phyloP scores from a whole-genome alignment of 106 monocot genomes.

The Xerophyta viscosa region DNA sequence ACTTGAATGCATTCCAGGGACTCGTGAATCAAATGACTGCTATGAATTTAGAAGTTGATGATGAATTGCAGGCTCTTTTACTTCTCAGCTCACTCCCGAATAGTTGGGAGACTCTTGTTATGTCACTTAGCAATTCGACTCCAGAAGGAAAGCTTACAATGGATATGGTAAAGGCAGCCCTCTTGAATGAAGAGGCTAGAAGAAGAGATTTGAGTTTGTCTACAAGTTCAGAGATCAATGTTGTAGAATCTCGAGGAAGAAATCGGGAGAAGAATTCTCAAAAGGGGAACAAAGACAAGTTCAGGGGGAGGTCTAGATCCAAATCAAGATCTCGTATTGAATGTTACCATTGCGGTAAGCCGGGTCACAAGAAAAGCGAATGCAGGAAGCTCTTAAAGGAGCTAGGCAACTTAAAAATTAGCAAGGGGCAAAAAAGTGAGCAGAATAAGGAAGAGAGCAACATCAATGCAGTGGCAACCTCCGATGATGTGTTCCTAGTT shows the following conservation, averaged over 20 bases:
- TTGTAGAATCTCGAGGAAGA: too few species aligned
- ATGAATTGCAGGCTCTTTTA: not conserved
- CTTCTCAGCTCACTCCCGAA: not conserved
- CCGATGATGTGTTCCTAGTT: not conserved
- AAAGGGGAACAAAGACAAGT: not conserved
- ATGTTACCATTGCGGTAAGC: not conserved
- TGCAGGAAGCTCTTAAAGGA: not conserved
- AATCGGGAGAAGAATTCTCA: not conserved
- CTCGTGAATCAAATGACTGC: not conserved
- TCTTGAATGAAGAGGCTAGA: constrained; percentile 2
- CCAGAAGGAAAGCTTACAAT: not conserved
- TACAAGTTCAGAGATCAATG: not conserved
- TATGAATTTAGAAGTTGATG: not conserved
- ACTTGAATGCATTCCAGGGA: not conserved
- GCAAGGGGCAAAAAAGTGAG: too few species aligned
- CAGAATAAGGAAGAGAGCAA: too few species aligned
- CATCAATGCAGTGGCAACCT: too few species aligned
- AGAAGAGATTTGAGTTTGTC: not conserved
- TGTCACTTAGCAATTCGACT: not conserved
- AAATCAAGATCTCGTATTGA: not conserved
- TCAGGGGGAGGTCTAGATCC: not conserved
- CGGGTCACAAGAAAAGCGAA: not conserved
- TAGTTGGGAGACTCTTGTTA: constrained; percentile 1
- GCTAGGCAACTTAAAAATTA: not conserved
- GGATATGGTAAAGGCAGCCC: not conserved